Conservation (phyloP, 1,284 basidiomycete species). For the Puccinia horiana region DNA sequence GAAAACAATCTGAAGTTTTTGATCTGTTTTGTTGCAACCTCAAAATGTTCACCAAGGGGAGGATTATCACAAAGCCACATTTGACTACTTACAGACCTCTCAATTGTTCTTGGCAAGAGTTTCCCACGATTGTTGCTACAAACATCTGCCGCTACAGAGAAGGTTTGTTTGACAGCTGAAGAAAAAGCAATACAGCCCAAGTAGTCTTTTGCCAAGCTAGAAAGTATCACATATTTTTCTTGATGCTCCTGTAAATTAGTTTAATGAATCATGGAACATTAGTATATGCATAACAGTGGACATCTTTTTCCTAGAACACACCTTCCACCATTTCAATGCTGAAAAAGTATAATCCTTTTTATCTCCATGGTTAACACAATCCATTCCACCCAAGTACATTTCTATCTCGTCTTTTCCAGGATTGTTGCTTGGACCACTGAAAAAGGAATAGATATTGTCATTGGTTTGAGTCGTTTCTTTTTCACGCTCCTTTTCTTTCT, state of each 20-base stretch:
- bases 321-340: constrained; percentile 16
- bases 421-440: constrained; percentile 2
- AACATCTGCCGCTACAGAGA: constrained; percentile 18
- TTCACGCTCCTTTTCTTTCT: background rate
- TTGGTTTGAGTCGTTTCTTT: background rate
- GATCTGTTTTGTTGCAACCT: background rate
- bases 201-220: background rate
- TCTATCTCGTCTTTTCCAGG: background rate
- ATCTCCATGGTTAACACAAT: background rate
- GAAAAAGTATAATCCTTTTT: background rate
- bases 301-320: too few relatives aligned
- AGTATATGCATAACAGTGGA: too few relatives aligned
- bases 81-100: background rate
- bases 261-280: background rate
- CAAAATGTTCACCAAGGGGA: background rate
- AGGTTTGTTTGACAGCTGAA: background rate
- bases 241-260: background rate
- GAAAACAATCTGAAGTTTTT: background rate
- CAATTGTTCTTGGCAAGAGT: constrained; percentile 1
- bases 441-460: background rate
- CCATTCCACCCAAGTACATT: background rate
- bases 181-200: background rate
- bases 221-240: background rate
- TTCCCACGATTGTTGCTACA: background rate
- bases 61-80: background rate